Conservation (phyloP, 2,329 filamentous ascomycete genomes). For the Pseudohalonectria lignicola region DNA sequence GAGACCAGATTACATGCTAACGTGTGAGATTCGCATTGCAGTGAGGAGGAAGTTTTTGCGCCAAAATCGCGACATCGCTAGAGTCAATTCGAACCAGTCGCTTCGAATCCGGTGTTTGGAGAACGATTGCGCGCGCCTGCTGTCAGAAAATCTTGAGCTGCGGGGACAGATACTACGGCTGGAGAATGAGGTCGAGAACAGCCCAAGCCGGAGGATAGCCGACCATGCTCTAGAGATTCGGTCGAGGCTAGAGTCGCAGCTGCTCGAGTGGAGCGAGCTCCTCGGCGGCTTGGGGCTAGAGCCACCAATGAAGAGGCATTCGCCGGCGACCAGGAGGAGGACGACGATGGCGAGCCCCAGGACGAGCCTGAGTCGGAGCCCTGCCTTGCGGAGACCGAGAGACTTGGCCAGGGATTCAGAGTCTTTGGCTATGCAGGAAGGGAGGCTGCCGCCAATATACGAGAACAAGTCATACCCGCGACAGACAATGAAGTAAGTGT, state of each 20-base stretch:
- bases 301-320: constrained; percentile 39
- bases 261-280: constrained; percentile 57
- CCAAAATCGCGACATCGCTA: constrained; percentile 76
- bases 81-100: constrained; percentile 67
- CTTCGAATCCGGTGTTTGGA: constrained; percentile 68
- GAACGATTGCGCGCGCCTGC: constrained; percentile 60
- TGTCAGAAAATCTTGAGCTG: constrained; percentile 70
- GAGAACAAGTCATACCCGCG: constrained; percentile 61
- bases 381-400: constrained; percentile 43
- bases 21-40: constrained; percentile 22
- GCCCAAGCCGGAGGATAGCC: constrained; percentile 45
- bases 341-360: constrained; percentile 28
- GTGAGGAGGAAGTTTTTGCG: constrained; percentile 71
- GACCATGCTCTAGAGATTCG: constrained; percentile 62
- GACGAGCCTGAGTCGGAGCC: constrained; percentile 33
- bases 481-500: constrained; percentile 54
- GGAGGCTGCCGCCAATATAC: constrained; percentile 53
- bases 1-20: too few relatives aligned
- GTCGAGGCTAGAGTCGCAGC: constrained; percentile 58
- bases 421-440: constrained; percentile 35
- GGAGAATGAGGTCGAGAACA: constrained; percentile 55
- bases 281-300: constrained; percentile 55
- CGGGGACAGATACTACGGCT: constrained; percentile 60
- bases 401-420: constrained; percentile 45
- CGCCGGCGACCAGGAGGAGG: constrained; percentile 19